phyloP scores from a whole-genome alignment of 73 alveolate species.

The Paramecium sexaurelia region DNA sequence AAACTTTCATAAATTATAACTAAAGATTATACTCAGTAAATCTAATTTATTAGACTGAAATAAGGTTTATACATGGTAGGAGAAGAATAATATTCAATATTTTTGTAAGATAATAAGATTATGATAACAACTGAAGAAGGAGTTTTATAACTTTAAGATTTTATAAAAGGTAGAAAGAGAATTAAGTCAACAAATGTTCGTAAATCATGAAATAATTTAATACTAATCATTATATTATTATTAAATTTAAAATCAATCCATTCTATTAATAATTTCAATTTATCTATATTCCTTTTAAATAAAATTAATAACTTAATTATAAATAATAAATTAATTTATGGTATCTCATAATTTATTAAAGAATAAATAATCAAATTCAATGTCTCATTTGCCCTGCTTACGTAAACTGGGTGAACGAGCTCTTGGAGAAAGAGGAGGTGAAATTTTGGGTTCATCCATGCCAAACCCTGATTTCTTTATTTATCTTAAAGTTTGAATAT shows the following conservation, averaged over 20 bases:
- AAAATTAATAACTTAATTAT: too few relatives aligned
- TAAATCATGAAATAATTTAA: not conserved
- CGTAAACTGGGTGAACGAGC: conserved; percentile 33
- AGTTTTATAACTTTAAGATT: not conserved
- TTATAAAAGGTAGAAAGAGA: not conserved
- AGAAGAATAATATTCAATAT: not conserved
- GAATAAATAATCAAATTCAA: not conserved
- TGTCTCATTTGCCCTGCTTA: not conserved
- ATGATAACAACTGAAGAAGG: conserved; percentile 21
- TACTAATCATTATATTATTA: not conserved
- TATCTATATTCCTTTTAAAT: too few relatives aligned
- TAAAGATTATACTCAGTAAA: not conserved
- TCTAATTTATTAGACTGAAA: conserved; percentile 30
- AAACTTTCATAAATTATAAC: not conserved
- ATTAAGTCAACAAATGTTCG: not conserved
- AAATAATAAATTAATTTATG: too few relatives aligned
- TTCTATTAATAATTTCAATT: too few relatives aligned
- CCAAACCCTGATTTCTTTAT: conserved; percentile 3
- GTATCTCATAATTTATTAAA: not conserved
- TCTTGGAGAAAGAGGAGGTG: conserved; percentile 45
- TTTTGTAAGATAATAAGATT: not conserved
- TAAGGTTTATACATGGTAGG: not conserved
- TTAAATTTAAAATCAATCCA: too few relatives aligned
- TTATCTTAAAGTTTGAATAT: not conserved
- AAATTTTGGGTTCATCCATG: not conserved